A percentile compares a stretch with the other conserved stretches of the same genome.
Evolutionary conservation across 1,284 basidiomycete species (phyloP).

Genomic region (Nidula niveotomentosa): DNA sequence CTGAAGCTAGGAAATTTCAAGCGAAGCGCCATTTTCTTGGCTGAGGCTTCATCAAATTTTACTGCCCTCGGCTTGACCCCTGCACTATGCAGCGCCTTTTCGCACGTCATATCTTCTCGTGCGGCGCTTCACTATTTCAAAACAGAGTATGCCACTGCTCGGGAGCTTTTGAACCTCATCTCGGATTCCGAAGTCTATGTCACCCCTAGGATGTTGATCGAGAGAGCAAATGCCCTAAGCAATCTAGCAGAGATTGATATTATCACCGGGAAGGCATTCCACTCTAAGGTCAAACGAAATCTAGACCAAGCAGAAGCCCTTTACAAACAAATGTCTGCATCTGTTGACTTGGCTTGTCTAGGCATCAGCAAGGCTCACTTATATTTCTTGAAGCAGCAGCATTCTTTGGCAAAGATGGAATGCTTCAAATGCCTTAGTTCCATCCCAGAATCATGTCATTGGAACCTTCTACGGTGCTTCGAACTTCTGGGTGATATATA

Average conservation of each 20-base stretch:
- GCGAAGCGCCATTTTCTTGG: no score
- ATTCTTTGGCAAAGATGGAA: not conserved
- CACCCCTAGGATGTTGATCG: no score
- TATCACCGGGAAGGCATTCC: not conserved
- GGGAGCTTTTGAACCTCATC: no score
- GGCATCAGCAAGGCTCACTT: not conserved
- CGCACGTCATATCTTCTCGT: no score
- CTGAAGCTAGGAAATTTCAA: no score
- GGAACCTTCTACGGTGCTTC: not conserved
- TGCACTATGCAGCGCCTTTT: no score
- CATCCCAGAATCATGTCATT: not conserved
- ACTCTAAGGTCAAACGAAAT: not conserved
- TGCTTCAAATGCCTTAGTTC: not conserved
- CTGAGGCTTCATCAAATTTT: no score
- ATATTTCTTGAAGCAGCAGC: not conserved
- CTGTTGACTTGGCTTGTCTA: not conserved
- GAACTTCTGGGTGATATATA: not conserved
- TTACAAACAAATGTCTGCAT: not conserved
- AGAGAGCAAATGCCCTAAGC: no score
- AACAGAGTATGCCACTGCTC: no score
- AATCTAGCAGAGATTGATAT: not conserved
- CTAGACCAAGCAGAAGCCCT: not conserved
- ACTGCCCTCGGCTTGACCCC: no score
- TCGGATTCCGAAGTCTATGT: no score
- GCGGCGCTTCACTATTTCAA: no score